phyloP scores from a whole-genome alignment of 139 green algal species.

The Chlamydomonas sphaeroides region DNA sequence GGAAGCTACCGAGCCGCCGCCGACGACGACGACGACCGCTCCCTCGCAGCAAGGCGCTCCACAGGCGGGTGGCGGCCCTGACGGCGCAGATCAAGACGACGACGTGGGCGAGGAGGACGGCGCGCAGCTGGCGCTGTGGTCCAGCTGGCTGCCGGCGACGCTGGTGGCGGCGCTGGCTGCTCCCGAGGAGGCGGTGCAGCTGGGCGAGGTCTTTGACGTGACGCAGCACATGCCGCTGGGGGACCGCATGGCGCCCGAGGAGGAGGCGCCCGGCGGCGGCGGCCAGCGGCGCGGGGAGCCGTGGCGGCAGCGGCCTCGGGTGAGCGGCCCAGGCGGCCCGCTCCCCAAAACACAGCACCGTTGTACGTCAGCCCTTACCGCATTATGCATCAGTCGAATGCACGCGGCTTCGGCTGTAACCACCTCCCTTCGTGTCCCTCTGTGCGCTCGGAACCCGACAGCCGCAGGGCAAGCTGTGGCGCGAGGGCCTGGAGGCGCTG shows the following conservation, averaged over 20 bases:
- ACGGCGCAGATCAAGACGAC: no score
- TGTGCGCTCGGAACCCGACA: neutral
- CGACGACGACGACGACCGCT: no score
- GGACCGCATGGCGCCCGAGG: neutral
- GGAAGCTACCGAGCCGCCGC: no score
- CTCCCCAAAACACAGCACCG: neutral
- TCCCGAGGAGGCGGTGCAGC: neutral
- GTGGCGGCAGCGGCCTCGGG: neutral
- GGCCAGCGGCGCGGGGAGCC: neutral
- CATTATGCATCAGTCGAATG: no score
- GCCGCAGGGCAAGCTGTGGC: constrained; percentile 8
- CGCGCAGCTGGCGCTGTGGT: neutral
- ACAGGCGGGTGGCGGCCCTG: no score
- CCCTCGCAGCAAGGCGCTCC: no score
- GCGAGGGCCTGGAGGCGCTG: neutral
- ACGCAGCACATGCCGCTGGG: constrained; percentile 16
- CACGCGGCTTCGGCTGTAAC: neutral
- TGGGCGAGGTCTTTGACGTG: neutral
- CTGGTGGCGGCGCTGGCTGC: neutral
- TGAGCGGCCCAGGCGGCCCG: neutral
- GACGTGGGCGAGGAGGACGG: neutral
- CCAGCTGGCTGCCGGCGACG: neutral
- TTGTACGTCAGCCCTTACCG: neutral
- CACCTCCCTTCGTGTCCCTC: neutral
- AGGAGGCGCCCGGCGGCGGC: neutral